Conservation (phyloP, 192 early-diverging fungal species). For the Coemansia sp. region DNA sequence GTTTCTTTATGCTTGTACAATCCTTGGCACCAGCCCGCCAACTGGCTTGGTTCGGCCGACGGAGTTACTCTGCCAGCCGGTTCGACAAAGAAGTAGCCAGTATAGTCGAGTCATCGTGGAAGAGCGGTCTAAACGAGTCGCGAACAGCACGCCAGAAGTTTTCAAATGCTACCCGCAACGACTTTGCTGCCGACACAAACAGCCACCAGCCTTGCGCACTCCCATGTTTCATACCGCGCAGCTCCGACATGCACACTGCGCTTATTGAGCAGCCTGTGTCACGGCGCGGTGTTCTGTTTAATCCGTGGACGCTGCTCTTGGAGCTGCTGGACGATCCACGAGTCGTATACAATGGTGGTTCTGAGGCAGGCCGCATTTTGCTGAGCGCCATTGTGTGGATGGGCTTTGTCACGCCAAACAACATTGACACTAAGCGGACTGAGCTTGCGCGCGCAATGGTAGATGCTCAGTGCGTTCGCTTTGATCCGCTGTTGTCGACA, state of each 20-base stretch:
- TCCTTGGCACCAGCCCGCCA: background rate
- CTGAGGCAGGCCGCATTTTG: background rate
- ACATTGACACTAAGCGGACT: slow-evolving; percentile 24
- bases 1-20: background rate
- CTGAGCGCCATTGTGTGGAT: slow-evolving; percentile 21
- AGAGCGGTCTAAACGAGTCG: background rate
- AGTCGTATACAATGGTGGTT: background rate
- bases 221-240: slow-evolving; percentile 12
- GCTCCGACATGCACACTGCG: slow-evolving; percentile 22
- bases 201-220: background rate
- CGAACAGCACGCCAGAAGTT: background rate
- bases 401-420: slow-evolving; percentile 28
- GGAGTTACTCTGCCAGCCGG: background rate
- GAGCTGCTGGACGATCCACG: slow-evolving; percentile 43
- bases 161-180: background rate
- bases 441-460: slow-evolving; percentile 22
- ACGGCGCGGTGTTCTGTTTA: slow-evolving; percentile 17
- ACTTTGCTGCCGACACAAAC: background rate
- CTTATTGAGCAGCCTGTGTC: slow-evolving; percentile 13
- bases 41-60: background rate
- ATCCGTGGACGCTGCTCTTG: slow-evolving; percentile 46
- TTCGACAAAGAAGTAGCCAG: background rate
- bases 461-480: slow-evolving; percentile 5
- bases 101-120: background rate
- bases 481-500: background rate